These are phyloP conservation scores for Lagenaria siceraria DNA, from an alignment of 306 rosid species.

Conservation along the genomic window DNA sequence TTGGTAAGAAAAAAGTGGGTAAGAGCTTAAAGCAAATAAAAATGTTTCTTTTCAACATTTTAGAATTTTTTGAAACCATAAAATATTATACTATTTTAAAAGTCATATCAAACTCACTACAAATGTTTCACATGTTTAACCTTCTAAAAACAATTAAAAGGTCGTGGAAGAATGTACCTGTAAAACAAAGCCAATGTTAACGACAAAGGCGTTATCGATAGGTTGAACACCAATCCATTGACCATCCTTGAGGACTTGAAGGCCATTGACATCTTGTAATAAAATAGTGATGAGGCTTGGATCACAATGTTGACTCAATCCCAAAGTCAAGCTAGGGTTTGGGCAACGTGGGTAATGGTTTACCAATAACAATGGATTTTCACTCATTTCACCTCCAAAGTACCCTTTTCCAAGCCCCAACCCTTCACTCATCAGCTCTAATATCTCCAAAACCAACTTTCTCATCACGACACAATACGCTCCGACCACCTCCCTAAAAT, in stretches of 20 bases:
- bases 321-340: slow-evolving; percentile 58
- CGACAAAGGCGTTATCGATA: slow-evolving; percentile 19
- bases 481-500: slow-evolving; percentile 40
- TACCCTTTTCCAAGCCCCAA: slow-evolving; percentile 26
- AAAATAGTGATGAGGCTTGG: slow-evolving; percentile 48
- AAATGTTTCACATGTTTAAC: background rate
- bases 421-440: slow-evolving; percentile 48
- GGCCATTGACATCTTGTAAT: slow-evolving; percentile 48
- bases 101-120: background rate
- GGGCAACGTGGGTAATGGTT: slow-evolving; percentile 81
- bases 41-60: too few species aligned
- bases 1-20: background rate
- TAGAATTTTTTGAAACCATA: too few species aligned
- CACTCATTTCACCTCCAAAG: slow-evolving; percentile 30
- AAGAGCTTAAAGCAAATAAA: background rate
- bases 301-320: slow-evolving; percentile 43
- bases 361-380: slow-evolving; percentile 21
- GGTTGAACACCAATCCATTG: slow-evolving; percentile 32
- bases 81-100: background rate
- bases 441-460: slow-evolving; percentile 25
- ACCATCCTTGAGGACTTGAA: slow-evolving; percentile 32
- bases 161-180: slow-evolving; percentile 10
- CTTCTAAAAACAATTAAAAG: background rate
- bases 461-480: slow-evolving; percentile 20
- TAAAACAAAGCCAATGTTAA: slow-evolving; percentile 25